Conservation (phyloP, 1,139 yeast genomes). For the Sugiyamaella xylanicola region DNA sequence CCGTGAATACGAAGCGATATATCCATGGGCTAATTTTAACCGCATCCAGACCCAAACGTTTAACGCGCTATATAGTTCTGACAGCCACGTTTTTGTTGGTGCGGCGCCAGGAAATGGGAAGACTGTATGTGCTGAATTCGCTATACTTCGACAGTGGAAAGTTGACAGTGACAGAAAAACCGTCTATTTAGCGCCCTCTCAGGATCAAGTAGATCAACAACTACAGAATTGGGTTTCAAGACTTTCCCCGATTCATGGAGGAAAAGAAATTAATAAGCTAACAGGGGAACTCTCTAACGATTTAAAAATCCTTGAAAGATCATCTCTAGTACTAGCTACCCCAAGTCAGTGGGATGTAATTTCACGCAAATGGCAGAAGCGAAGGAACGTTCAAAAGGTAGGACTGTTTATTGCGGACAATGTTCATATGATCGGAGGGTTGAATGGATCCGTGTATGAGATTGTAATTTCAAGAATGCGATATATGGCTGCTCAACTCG, state of each 20-base stretch:
- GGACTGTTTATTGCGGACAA: constrained; percentile 76
- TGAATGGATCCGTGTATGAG: constrained; percentile 67
- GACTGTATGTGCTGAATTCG: constrained; percentile 69
- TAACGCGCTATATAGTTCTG: constrained; percentile 58
- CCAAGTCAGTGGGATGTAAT: constrained; percentile 74
- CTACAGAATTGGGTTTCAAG: constrained; percentile 55
- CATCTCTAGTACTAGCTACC: constrained; percentile 74
- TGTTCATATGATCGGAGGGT: constrained; percentile 65
- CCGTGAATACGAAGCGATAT: constrained; percentile 48
- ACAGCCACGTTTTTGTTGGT: constrained; percentile 66
- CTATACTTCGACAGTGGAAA: constrained; percentile 69
- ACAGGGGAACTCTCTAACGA: constrained; percentile 64
- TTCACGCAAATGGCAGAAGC: constrained; percentile 78
- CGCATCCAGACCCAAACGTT: constrained; percentile 72
- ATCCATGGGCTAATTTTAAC: constrained; percentile 59
- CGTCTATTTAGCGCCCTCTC: constrained; percentile 66
- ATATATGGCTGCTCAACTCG: constrained; percentile 65
- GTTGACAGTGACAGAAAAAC: constrained; percentile 59
- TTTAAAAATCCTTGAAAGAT: constrained; percentile 53
- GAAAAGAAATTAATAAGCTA: constrained; percentile 52
- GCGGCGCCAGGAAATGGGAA: constrained; percentile 78
- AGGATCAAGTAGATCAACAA: constrained; percentile 54
- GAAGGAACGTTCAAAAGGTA: constrained; percentile 59
- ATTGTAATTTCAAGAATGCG: constrained; percentile 67
- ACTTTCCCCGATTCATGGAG: constrained; percentile 37